Evolutionary conservation across 306 rosid species (phyloP).

Genomic region (Senna siamea): DNA sequence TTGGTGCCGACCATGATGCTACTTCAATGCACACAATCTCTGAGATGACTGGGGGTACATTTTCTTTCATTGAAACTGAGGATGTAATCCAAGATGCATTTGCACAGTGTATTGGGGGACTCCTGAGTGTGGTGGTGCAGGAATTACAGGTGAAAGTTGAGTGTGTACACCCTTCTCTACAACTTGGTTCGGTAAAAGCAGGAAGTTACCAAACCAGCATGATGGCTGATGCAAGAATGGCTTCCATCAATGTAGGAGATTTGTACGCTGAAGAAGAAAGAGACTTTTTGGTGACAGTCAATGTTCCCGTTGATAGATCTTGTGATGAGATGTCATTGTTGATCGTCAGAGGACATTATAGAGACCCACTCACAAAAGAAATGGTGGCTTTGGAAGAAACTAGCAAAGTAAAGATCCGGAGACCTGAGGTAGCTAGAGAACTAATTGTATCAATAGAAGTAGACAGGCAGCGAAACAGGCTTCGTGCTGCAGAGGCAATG

Average conservation of each 20-base stretch:
- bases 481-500: constrained; percentile 81
- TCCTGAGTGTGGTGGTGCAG: constrained; percentile 92
- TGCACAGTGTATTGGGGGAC: constrained; percentile 98
- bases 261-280: constrained; percentile 96
- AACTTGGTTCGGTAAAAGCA: constrained; percentile 68
- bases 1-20: constrained; percentile 91
- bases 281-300: constrained; percentile 77
- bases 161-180: constrained; percentile 63
- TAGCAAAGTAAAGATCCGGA: constrained; percentile 67
- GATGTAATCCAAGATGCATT: constrained; percentile 95
- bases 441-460: constrained; percentile 75
- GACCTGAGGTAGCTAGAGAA: constrained; percentile 58
- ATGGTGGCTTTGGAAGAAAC: constrained; percentile 56
- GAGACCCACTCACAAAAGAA: constrained; percentile 79
- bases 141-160: constrained; percentile 67
- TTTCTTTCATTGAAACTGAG: constrained; percentile 95
- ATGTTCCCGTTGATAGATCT: constrained; percentile 68
- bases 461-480: constrained; percentile 89
- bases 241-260: constrained; percentile 71
- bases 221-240: constrained; percentile 59
- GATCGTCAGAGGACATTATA: constrained; percentile 58
- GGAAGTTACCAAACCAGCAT: constrained; percentile 78
- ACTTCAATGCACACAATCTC: constrained; percentile 88
- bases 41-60: constrained; percentile 88
- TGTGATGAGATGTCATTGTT: constrained; percentile 68